Evolutionary conservation across 371 early-diverging fungal genomes (phyloP).

Genomic region (Batkoa obscura): DNA sequence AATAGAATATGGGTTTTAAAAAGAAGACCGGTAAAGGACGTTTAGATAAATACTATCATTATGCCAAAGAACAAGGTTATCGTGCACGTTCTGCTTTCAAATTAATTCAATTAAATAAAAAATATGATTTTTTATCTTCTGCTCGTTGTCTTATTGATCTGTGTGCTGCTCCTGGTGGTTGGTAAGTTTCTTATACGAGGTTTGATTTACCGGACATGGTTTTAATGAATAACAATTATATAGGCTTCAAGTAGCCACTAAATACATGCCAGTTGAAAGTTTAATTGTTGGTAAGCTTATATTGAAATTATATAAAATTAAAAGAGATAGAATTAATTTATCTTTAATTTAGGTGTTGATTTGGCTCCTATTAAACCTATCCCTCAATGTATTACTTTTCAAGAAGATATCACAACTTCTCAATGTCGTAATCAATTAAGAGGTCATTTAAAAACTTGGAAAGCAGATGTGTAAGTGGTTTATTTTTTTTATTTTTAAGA

Average conservation of each 20-base stretch:
- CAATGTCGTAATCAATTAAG: slow-evolving; percentile 75
- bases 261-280: slow-evolving; percentile 89
- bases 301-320: not conserved
- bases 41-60: slow-evolving; percentile 92
- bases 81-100: slow-evolving; percentile 97
- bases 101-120: slow-evolving; percentile 88
- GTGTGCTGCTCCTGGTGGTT: slow-evolving; percentile 99
- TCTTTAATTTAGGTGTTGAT: slow-evolving; percentile 63
- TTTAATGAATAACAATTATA: not conserved
- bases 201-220: not conserved
- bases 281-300: slow-evolving; percentile 56
- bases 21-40: slow-evolving; percentile 75
- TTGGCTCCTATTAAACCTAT: slow-evolving; percentile 96
- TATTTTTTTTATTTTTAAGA: not conserved
- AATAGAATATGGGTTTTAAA: slow-evolving; percentile 21
- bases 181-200: slow-evolving; percentile 29
- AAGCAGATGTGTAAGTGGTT: slow-evolving; percentile 82
- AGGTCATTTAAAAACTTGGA: slow-evolving; percentile 88
- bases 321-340: not conserved
- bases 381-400: slow-evolving; percentile 85
- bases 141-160: slow-evolving; percentile 91
- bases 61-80: slow-evolving; percentile 95
- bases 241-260: slow-evolving; percentile 84
- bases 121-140: slow-evolving; percentile 77
- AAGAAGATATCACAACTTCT: slow-evolving; percentile 95